These are phyloP conservation scores for Pezicula neosporulosa DNA, from an alignment of 2,329 filamentous ascomycete species.

Conservation along the genomic window DNA sequence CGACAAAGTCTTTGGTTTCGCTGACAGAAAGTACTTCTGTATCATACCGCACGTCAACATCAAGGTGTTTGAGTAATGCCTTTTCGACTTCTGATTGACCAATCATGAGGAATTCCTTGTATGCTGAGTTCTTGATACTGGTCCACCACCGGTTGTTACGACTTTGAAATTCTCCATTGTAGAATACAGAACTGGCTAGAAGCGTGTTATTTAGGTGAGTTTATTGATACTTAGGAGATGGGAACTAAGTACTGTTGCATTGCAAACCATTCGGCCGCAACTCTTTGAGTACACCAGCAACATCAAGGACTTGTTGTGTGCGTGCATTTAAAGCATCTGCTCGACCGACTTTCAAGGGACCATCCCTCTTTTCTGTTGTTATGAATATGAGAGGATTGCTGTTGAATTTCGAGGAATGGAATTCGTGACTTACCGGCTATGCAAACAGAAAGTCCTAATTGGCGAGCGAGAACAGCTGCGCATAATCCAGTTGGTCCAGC, in stretches of 20 bases:
- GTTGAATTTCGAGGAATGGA: neutral
- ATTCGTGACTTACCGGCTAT: slow-evolving; percentile 30
- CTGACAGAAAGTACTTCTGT: slow-evolving; percentile 32
- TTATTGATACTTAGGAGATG: too few relatives aligned
- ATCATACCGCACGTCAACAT: slow-evolving; percentile 31
- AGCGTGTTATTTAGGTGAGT: neutral
- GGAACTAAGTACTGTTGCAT: slow-evolving; percentile 40
- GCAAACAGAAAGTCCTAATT: slow-evolving; percentile 37
- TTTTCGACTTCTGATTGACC: slow-evolving; percentile 43
- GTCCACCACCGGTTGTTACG: slow-evolving; percentile 46
- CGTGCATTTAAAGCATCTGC: slow-evolving; percentile 46
- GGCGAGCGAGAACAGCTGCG: slow-evolving; percentile 38
- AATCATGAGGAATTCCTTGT: slow-evolving; percentile 48
- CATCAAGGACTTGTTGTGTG: slow-evolving; percentile 44
- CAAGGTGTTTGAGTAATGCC: slow-evolving; percentile 32
- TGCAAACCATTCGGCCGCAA: slow-evolving; percentile 40
- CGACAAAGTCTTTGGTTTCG: slow-evolving; percentile 24
- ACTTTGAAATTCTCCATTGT: slow-evolving; percentile 42
- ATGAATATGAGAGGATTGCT: neutral
- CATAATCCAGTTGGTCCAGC: slow-evolving; percentile 45
- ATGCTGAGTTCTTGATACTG: slow-evolving; percentile 38
- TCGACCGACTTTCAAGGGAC: slow-evolving; percentile 37
- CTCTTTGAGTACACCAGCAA: slow-evolving; percentile 39
- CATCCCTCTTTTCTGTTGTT: slow-evolving; percentile 34
- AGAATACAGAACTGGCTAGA: slow-evolving; percentile 44